Conservation (phyloP, 768 basidiomycete genomes). For the Amanita pallidorosea region DNA sequence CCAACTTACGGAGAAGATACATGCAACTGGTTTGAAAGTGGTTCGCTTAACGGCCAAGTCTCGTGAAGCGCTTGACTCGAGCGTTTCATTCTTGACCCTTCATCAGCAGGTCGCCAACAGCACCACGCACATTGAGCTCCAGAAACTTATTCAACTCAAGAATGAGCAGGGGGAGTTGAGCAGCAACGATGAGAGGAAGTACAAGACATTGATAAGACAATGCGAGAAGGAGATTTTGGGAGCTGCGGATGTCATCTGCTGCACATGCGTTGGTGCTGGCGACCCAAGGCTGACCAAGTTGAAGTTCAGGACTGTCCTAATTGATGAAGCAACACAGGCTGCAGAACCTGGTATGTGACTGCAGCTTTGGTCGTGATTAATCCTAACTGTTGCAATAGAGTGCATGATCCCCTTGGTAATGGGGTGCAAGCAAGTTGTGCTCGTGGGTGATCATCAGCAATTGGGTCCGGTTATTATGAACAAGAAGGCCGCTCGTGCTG, state of each 20-base stretch:
- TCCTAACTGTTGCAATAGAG: slow-evolving; percentile 38
- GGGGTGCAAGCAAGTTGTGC: slow-evolving; percentile 96
- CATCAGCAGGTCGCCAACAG: slow-evolving; percentile 97
- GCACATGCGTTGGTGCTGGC: slow-evolving; percentile 95
- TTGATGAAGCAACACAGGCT: slow-evolving; percentile 97
- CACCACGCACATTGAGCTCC: slow-evolving; percentile 91
- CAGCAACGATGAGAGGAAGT: slow-evolving; percentile 94
- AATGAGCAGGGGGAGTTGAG: slow-evolving; percentile 96
- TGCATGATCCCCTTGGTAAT: slow-evolving; percentile 99
- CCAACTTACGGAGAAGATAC: slow-evolving; percentile 98
- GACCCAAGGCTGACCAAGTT: slow-evolving; percentile 93
- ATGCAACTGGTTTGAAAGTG: slow-evolving; percentile 96
- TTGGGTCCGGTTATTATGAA: slow-evolving; percentile 99
- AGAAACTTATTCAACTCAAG: slow-evolving; percentile 97
- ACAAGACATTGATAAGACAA: slow-evolving; percentile 88
- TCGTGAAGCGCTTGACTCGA: slow-evolving; percentile 95
- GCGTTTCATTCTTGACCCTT: slow-evolving; percentile 84
- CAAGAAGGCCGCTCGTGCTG: slow-evolving; percentile 99
- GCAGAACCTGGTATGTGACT: slow-evolving; percentile 77
- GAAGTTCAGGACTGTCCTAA: slow-evolving; percentile 97
- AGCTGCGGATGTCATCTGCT: slow-evolving; percentile 96
- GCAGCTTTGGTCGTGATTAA: not conserved
- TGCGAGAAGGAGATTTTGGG: slow-evolving; percentile 96
- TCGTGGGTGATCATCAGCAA: slow-evolving; percentile 97
- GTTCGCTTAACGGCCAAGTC: slow-evolving; percentile 97